phyloP scores from a whole-genome alignment of 768 basidiomycete species.

The Auricularia cornea region DNA sequence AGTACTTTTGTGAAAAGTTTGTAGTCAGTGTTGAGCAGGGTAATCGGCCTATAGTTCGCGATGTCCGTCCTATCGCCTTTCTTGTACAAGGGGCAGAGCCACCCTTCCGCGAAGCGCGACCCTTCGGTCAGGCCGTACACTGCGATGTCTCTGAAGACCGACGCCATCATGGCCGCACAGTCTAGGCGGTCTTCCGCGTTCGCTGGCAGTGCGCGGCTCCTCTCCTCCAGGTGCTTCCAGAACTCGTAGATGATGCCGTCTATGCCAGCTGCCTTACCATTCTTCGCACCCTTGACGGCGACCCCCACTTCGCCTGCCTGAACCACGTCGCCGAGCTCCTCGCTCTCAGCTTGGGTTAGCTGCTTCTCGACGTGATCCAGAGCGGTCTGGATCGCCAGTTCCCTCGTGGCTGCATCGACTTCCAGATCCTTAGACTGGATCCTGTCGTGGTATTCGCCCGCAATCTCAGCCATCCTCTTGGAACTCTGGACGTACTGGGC shows the following conservation, averaged over 20 bases:
- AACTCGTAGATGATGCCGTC: slow-evolving; percentile 7
- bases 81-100: slow-evolving; percentile 10
- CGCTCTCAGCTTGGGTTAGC: too few relatives aligned
- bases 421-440: too few relatives aligned
- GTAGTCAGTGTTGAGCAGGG: slow-evolving; percentile 10
- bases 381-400: too few relatives aligned
- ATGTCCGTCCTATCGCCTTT: slow-evolving; percentile 4
- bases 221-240: slow-evolving; percentile 3
- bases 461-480: too few relatives aligned
- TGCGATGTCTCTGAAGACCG: slow-evolving; percentile 30
- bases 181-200: too few relatives aligned
- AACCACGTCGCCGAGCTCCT: too few relatives aligned
- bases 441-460: too few relatives aligned
- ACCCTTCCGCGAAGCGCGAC: neutral
- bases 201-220: too few relatives aligned
- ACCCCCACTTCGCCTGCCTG: neutral
- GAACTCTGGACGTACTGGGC: too few relatives aligned
- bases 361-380: too few relatives aligned
- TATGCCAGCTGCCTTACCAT: neutral
- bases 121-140: neutral
- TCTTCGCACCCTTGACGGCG: neutral
- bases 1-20: slow-evolving; percentile 7
- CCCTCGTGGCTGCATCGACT: too few relatives aligned
- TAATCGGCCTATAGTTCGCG: slow-evolving; percentile 11
- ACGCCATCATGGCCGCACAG: slow-evolving; percentile 14